Evolutionary conservation across 2,329 filamentous ascomycete species (phyloP).

Genomic region (Neonectria coccinea): DNA sequence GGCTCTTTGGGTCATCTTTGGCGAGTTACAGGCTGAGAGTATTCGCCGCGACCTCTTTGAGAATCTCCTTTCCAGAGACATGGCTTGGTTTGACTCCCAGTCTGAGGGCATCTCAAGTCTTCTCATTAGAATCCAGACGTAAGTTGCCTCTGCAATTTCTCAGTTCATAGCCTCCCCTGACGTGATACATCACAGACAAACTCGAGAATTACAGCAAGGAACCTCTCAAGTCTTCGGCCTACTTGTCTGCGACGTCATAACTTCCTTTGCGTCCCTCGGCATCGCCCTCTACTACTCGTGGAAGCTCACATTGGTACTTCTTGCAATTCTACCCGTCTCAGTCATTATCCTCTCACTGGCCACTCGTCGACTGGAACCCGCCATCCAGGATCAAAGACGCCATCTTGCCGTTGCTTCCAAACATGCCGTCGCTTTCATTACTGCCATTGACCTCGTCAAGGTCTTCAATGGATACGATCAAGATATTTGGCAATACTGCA

Average conservation of each 20-base stretch:
- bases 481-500: constrained; percentile 75
- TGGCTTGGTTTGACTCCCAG: constrained; percentile 84
- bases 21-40: constrained; percentile 80
- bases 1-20: constrained; percentile 79
- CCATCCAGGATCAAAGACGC: constrained; percentile 75
- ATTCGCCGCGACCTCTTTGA: constrained; percentile 75
- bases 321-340: constrained; percentile 78
- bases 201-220: constrained; percentile 82
- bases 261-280: constrained; percentile 72
- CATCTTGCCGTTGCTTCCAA: constrained; percentile 79
- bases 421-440: constrained; percentile 74
- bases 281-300: constrained; percentile 85
- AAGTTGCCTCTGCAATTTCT: constrained; percentile 47
- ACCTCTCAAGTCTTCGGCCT: constrained; percentile 84
- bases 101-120: constrained; percentile 78
- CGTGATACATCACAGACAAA: constrained; percentile 68
- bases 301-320: constrained; percentile 83
- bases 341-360: constrained; percentile 69
- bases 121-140: constrained; percentile 80
- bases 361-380: constrained; percentile 70
- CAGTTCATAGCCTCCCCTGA: not conserved
- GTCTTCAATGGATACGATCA: constrained; percentile 80
- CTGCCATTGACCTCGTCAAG: constrained; percentile 87
- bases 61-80: constrained; percentile 76
- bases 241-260: constrained; percentile 72